Conservation (phyloP, 352 stramenopile genomes). For the Globisporangium okanoganense region DNA sequence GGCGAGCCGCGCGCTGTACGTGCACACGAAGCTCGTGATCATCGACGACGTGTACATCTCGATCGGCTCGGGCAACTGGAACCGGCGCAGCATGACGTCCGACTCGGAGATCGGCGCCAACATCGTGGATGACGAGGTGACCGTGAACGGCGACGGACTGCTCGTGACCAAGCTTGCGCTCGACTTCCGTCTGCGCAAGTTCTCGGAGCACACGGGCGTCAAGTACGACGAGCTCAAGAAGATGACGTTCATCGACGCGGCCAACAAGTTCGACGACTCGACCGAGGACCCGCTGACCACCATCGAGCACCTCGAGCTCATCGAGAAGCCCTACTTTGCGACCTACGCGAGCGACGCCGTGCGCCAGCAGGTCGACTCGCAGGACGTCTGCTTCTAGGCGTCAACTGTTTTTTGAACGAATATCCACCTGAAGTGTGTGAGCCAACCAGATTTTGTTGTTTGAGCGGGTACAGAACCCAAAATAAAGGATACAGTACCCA, state of each 20-base stretch:
- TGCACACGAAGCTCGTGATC: conserved; percentile 78
- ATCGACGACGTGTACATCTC: conserved; percentile 68
- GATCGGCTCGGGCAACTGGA: conserved; percentile 90
- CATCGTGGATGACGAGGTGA: conserved; percentile 37
- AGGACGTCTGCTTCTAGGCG: conserved; percentile 17
- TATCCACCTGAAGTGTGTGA: too few relatives aligned
- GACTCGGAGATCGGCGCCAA: conserved; percentile 59
- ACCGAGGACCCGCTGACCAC: conserved; percentile 19
- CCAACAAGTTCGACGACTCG: conserved; percentile 31
- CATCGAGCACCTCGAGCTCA: conserved; percentile 25
- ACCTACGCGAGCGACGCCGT: conserved; percentile 17
- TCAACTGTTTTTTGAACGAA: too few relatives aligned
- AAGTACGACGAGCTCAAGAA: conserved; percentile 31
- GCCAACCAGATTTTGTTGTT: neutral
- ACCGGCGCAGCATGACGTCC: conserved; percentile 75
- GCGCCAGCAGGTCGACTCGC: conserved; percentile 17
- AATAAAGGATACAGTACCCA: neutral
- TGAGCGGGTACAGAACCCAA: neutral
- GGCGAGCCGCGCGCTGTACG: conserved; percentile 47
- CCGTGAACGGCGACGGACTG: conserved; percentile 25
- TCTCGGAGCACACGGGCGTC: conserved; percentile 44
- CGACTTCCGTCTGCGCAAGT: conserved; percentile 55
- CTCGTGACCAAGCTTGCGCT: conserved; percentile 34
- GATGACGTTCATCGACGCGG: conserved; percentile 39
- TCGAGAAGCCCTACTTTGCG: conserved; percentile 20